Percentiles rank a stretch among this genome's conserved stretches.
These are phyloP conservation scores for Entonaema liquescens DNA, from an alignment of 495 filamentous ascomycete genomes.

Conservation along the genomic window DNA sequence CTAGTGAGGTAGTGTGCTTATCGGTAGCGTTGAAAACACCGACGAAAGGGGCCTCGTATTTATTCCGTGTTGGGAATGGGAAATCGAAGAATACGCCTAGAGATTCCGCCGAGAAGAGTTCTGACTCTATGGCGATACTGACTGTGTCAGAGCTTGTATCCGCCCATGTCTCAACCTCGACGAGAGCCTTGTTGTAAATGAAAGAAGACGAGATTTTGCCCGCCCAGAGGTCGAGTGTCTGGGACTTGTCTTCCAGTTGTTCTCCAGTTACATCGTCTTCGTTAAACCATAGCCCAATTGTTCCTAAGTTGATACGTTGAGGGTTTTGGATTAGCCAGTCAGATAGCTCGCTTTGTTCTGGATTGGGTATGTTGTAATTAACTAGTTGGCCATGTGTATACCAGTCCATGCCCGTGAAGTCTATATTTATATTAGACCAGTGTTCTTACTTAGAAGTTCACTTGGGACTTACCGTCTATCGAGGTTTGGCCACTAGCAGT, in stretches of 20 bases:
- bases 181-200: slow-evolving; percentile 47
- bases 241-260: slow-evolving; percentile 49
- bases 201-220: slow-evolving; percentile 59
- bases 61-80: slow-evolving; percentile 57
- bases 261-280: slow-evolving; percentile 51
- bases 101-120: slow-evolving; percentile 45
- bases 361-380: slow-evolving; percentile 62
- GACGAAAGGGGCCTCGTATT: slow-evolving; percentile 59
- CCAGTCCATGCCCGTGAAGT: slow-evolving; percentile 59
- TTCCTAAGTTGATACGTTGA: slow-evolving; percentile 59
- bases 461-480: slow-evolving; percentile 45
- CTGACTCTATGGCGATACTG: slow-evolving; percentile 54
- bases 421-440: slow-evolving; percentile 27
- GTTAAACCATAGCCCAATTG: slow-evolving; percentile 57
- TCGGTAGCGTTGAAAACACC: slow-evolving; percentile 56
- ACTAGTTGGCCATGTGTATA: slow-evolving; percentile 64
- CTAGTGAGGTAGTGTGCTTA: slow-evolving; percentile 53
- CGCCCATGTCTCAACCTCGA: slow-evolving; percentile 56
- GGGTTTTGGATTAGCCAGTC: slow-evolving; percentile 64
- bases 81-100: slow-evolving; percentile 63
- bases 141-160: slow-evolving; percentile 59
- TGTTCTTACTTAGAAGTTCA: background rate
- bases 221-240: slow-evolving; percentile 60
- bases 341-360: slow-evolving; percentile 59
- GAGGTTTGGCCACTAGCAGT: slow-evolving; percentile 52